These are phyloP conservation scores for Phalaenopsis aphrodite DNA, from an alignment of 106 monocot species.

Conservation along the genomic window DNA sequence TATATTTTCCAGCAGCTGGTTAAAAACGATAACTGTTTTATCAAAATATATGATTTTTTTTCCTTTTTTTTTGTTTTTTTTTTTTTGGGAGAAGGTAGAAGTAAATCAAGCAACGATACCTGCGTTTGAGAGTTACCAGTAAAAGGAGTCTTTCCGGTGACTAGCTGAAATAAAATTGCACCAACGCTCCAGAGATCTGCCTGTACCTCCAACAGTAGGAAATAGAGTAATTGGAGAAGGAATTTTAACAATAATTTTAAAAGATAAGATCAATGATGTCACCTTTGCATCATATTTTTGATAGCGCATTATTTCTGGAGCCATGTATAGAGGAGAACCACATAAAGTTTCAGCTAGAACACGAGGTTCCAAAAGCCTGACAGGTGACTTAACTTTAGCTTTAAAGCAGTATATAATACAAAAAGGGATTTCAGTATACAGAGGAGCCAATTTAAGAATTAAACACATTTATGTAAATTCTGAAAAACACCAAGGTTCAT, in stretches of 20 bases:
- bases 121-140: constrained; percentile 73
- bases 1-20: constrained; percentile 84
- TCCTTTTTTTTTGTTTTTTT: no score
- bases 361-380: constrained; percentile 66
- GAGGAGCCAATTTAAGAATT: no score
- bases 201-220: constrained; percentile 24
- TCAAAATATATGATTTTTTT: background rate
- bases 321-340: constrained; percentile 98
- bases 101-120: constrained; percentile 29
- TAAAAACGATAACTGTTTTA: constrained; percentile 16
- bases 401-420: no score
- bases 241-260: background rate
- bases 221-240: background rate
- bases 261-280: background rate
- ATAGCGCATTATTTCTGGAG: constrained; percentile 92
- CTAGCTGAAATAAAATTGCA: constrained; percentile 64
- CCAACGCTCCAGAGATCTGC: constrained; percentile 85
- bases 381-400: background rate
- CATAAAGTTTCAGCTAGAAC: constrained; percentile 88
- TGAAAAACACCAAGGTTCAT: no score
- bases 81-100: background rate
- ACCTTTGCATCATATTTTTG: constrained; percentile 99
- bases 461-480: no score
- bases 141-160: constrained; percentile 73
- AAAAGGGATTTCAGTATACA: no score